Evolutionary conservation across 2,329 filamentous ascomycete genomes (phyloP).

Genomic region (Bipolaris bicolor): DNA sequence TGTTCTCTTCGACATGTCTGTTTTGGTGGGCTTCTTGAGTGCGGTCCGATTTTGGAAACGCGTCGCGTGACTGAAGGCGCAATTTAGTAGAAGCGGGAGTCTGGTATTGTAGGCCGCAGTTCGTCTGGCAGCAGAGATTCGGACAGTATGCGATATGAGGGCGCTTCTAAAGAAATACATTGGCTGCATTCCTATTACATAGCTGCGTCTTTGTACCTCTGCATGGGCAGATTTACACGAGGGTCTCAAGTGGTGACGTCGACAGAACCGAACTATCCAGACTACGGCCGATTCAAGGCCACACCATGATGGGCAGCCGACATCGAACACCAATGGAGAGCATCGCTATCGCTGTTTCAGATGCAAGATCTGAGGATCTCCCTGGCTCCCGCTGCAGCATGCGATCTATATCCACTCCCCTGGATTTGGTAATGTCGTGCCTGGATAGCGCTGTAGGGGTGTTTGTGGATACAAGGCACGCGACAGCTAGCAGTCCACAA

Average conservation of each 20-base stretch:
- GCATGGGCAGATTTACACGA: constrained; percentile 5
- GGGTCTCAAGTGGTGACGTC: constrained; percentile 35
- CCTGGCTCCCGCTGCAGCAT: constrained; percentile 25
- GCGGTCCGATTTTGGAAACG: constrained; percentile 2
- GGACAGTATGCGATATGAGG: constrained; percentile 1
- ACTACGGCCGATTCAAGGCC: constrained; percentile 29
- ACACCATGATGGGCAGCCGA: constrained; percentile 28
- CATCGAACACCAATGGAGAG: constrained; percentile 23
- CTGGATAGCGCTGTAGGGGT: neutral
- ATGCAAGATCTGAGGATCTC: constrained; percentile 25
- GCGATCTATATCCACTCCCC: constrained; percentile 14
- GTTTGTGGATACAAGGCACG: constrained; percentile 3
- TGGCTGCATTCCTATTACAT: neutral
- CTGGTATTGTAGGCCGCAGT: neutral
- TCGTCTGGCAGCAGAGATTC: neutral
- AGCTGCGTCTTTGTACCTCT: constrained; percentile 18
- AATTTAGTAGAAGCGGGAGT: constrained; percentile 2
- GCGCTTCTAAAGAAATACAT: constrained; percentile 22
- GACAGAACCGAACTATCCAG: constrained; percentile 14
- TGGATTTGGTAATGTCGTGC: constrained; percentile 4
- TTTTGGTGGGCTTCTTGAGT: constrained; percentile 11
- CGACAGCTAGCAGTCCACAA: constrained; percentile 2
- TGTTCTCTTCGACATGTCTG: constrained; percentile 35
- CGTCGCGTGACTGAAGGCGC: constrained; percentile 22
- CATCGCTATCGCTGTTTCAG: constrained; percentile 20